These are phyloP conservation scores for Achaetomiella virescens DNA, from an alignment of 495 filamentous ascomycete genomes.

Conservation along the genomic window DNA sequence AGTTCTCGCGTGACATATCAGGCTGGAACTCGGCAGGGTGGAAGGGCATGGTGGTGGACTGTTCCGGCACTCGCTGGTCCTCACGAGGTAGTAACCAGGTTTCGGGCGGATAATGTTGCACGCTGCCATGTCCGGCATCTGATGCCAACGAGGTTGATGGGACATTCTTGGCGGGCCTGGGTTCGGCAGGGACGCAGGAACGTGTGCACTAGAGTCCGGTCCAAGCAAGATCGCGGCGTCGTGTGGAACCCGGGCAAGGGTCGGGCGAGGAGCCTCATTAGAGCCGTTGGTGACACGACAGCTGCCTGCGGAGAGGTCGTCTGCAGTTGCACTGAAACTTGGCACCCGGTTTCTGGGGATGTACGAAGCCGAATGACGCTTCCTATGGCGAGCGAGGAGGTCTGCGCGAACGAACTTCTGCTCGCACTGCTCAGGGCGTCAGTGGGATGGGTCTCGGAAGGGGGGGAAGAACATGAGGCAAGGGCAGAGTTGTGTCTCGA, in stretches of 20 bases:
- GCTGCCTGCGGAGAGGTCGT: slow-evolving; percentile 18
- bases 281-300: slow-evolving; percentile 26
- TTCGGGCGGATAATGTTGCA: slow-evolving; percentile 41
- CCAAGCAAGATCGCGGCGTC: slow-evolving; percentile 43
- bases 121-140: slow-evolving; percentile 31
- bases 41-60: slow-evolving; percentile 32
- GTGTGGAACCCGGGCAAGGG: slow-evolving; percentile 38
- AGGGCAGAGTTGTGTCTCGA: neutral
- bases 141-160: slow-evolving; percentile 25
- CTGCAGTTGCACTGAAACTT: slow-evolving; percentile 50
- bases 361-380: slow-evolving; percentile 85
- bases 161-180: slow-evolving; percentile 17
- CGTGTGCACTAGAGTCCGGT: slow-evolving; percentile 32
- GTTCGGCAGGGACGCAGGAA: slow-evolving; percentile 23
- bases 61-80: slow-evolving; percentile 28
- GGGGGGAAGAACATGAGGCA: neutral
- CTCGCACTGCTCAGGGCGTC: slow-evolving; percentile 46
- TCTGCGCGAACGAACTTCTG: slow-evolving; percentile 92
- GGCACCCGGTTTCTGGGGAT: slow-evolving; percentile 88
- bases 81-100: slow-evolving; percentile 38
- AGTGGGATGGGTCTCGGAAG: neutral
- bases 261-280: slow-evolving; percentile 30
- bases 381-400: slow-evolving; percentile 81
- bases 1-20: slow-evolving; percentile 39
- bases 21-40: slow-evolving; percentile 27